Conservation (phyloP, 129 eudicot species). For the Cynara cardunculus region DNA sequence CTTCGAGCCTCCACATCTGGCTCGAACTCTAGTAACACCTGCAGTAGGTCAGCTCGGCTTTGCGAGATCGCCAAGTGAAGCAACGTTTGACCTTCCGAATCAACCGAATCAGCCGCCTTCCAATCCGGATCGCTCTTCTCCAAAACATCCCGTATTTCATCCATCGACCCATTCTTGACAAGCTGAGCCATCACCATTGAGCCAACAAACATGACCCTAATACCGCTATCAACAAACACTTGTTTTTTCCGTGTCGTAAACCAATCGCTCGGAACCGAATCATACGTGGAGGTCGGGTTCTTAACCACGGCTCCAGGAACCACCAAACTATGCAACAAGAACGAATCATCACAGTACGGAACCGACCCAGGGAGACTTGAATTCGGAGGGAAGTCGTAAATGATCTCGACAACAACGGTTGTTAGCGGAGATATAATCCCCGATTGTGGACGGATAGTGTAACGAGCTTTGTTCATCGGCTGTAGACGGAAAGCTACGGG, state of each 20-base stretch:
- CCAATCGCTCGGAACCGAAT: slow-evolving; percentile 70
- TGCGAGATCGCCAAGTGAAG: slow-evolving; percentile 68
- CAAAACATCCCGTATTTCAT: slow-evolving; percentile 58
- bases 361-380: slow-evolving; percentile 39
- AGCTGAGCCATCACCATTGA: slow-evolving; percentile 59
- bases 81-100: slow-evolving; percentile 60
- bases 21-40: slow-evolving; percentile 62
- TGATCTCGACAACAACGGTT: slow-evolving; percentile 42
- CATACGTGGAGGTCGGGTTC: slow-evolving; percentile 41
- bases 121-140: slow-evolving; percentile 60
- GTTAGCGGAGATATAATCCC: slow-evolving; percentile 69
- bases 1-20: slow-evolving; percentile 53
- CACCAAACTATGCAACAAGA: slow-evolving; percentile 76
- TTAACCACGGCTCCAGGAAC: slow-evolving; percentile 74
- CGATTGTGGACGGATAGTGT: slow-evolving; percentile 52
- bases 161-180: slow-evolving; percentile 46
- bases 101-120: slow-evolving; percentile 58
- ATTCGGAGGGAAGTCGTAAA: slow-evolving; percentile 34
- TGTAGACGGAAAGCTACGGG: slow-evolving; percentile 80
- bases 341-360: slow-evolving; percentile 63
- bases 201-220: slow-evolving; percentile 71
- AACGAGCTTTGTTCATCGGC: slow-evolving; percentile 46
- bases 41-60: slow-evolving; percentile 62
- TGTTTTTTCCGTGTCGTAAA: slow-evolving; percentile 67
- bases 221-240: slow-evolving; percentile 72